phyloP scores from a whole-genome alignment of 1,139 yeast genomes.

The Meyerozyma sp. region DNA sequence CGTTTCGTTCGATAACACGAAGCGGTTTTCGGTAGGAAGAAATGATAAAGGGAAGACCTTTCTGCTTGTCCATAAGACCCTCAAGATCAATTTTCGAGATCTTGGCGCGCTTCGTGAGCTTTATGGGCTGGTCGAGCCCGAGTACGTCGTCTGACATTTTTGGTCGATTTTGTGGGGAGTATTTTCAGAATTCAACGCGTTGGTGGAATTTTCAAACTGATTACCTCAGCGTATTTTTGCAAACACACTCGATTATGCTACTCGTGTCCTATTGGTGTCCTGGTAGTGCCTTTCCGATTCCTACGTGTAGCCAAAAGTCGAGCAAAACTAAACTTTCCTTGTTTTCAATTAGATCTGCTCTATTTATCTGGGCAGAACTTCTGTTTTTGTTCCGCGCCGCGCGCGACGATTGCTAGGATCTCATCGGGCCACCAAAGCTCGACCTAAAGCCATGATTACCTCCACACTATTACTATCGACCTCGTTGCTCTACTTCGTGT shows the following conservation, averaged over 20 bases:
- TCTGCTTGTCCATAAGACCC: constrained; percentile 35
- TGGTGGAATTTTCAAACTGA: too few relatives aligned
- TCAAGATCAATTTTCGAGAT: constrained; percentile 46
- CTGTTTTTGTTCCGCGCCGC: background rate
- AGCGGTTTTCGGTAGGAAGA: constrained; percentile 33
- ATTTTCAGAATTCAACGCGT: too few relatives aligned
- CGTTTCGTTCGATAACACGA: constrained; percentile 23
- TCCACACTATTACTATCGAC: background rate
- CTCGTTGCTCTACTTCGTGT: background rate
- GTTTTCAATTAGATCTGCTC: background rate
- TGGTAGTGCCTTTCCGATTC: too few relatives aligned
- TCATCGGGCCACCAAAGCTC: background rate
- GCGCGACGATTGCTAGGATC: background rate
- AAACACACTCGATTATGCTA: too few relatives aligned
- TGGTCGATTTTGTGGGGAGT: background rate
- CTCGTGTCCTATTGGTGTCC: too few relatives aligned
- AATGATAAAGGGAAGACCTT: constrained; percentile 45
- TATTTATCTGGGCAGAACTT: background rate
- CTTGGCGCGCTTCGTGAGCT: constrained; percentile 26
- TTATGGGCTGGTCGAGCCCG: constrained; percentile 39
- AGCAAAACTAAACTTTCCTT: background rate
- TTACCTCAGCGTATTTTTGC: too few relatives aligned
- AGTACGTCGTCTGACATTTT: constrained; percentile 21
- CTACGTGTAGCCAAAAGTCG: too few relatives aligned
- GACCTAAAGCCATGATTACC: background rate